Evolutionary conservation across 192 early-diverging fungal species (phyloP).

Genomic region (Umbelopsis ramanniana): DNA sequence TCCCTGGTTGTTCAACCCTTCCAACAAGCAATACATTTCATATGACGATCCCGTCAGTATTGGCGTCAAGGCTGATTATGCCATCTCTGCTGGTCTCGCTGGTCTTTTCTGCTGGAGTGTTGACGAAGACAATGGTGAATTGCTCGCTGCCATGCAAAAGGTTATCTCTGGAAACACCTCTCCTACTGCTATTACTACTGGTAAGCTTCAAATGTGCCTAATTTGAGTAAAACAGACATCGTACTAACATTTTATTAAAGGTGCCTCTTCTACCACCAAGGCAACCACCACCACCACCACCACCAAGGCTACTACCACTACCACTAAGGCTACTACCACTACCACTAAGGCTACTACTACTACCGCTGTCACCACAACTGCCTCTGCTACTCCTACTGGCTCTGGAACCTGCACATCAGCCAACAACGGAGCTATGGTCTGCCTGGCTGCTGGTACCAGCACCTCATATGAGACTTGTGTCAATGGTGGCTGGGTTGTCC

Average conservation of each 20-base stretch:
- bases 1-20: slow-evolving; percentile 58
- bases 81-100: slow-evolving; percentile 27
- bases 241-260: background rate
- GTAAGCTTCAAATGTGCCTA: background rate
- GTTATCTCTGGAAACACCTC: background rate
- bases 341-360: too few relatives aligned
- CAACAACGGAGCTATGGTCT: too few relatives aligned
- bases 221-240: background rate
- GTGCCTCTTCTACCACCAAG: slow-evolving; percentile 22
- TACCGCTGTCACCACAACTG: too few relatives aligned
- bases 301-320: slow-evolving; percentile 11
- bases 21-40: slow-evolving; percentile 52
- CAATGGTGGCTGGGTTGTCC: too few relatives aligned
- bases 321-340: slow-evolving; percentile 8
- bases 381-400: slow-evolving; percentile 7
- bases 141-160: slow-evolving; percentile 18
- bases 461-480: slow-evolving; percentile 32
- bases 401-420: slow-evolving; percentile 30
- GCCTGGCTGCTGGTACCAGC: slow-evolving; percentile 30
- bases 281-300: slow-evolving; percentile 21
- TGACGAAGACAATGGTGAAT: slow-evolving; percentile 31
- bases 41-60: slow-evolving; percentile 33
- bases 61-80: slow-evolving; percentile 28
- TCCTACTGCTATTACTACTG: slow-evolving; percentile 7
- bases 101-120: slow-evolving; percentile 34